phyloP scores from a whole-genome alignment of 805 yeast genomes.

The Hanseniaspora taiwanica region DNA sequence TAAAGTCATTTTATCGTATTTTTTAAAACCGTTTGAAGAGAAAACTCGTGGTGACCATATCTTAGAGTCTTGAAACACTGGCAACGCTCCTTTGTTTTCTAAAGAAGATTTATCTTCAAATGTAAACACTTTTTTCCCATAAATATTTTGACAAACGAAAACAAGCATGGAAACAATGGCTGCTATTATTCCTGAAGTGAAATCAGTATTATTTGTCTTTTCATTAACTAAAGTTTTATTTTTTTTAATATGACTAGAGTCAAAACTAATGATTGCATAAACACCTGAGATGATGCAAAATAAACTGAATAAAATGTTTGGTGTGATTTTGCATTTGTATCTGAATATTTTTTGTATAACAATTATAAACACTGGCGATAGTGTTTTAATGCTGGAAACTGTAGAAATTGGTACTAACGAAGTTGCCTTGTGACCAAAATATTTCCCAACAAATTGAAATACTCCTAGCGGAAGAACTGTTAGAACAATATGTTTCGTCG shows the following conservation, averaged over 20 bases:
- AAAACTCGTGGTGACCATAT: not conserved
- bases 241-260: slow-evolving; percentile 10
- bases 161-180: slow-evolving; percentile 58
- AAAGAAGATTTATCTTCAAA: slow-evolving; percentile 15
- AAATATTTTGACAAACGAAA: slow-evolving; percentile 77
- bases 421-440: slow-evolving; percentile 50
- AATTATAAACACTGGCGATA: slow-evolving; percentile 51
- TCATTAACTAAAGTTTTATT: slow-evolving; percentile 7
- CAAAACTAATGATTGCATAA: slow-evolving; percentile 14
- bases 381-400: slow-evolving; percentile 55
- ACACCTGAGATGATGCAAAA: slow-evolving; percentile 17
- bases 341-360: slow-evolving; percentile 28
- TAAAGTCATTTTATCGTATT: slow-evolving; percentile 72
- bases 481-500: slow-evolving; percentile 29
- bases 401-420: slow-evolving; percentile 55
- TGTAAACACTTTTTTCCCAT: slow-evolving; percentile 71
- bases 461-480: slow-evolving; percentile 50
- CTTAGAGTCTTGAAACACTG: slow-evolving; percentile 1
- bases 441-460: slow-evolving; percentile 53
- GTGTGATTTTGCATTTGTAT: slow-evolving; percentile 5
- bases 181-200: slow-evolving; percentile 42
- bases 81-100: not conserved
- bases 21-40: slow-evolving; percentile 12
- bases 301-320: slow-evolving; percentile 15
- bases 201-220: slow-evolving; percentile 3